Base-by-base conservation (phyloP, 768 basidiomycete species). In the Boletus vinaceobasis region DNA sequence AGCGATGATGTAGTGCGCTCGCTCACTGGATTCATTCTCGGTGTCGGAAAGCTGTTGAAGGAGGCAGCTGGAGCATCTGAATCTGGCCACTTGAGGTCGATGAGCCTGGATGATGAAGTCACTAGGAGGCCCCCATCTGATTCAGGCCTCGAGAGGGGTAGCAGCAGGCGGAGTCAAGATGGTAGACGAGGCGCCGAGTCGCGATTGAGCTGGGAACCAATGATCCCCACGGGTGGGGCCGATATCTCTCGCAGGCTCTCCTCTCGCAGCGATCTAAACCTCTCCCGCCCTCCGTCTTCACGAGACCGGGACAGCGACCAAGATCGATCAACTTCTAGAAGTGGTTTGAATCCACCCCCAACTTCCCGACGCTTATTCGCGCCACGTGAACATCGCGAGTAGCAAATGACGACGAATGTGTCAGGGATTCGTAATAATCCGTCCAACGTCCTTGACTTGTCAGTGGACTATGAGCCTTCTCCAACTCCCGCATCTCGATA, bases 1-100 rank as follows among this genome's bases (percentile, higher is more conserved):
- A 87, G 87, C 56, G 91, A 93, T 65, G 90, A 93, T 66, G 74
- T 91, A 43, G 85, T 92, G 4, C 74, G 91, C 51, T 84, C 82
- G 7, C 74, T 89, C 67, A 93, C 90, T 8, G 85, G 83, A 39
- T 82, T 93, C 55, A 69, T 93, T 59, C 72, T 92, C n/a, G 86
- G 87, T 32, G 77, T 87, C 7, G 89, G 91, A 32, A 82, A 81
- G 67, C 76, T 87, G 11, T 67, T 91, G 55, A 78, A 83, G 55
- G 90, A 91, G 49, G 68, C 77, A 23, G 70, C 67, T 26, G 68
- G 65, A 17, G 53, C 70, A 48, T 40, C 70, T 42, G 63, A 68
- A 52, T 64, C 68, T 11, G 73, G 71, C 21, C 73, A 73, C 46
- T 65, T 76, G 39, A 82, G 82, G 55, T 81, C 80, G 45, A 67